Base-by-base conservation (phyloP, 176 grass and related monocot species). In the Chrysopogon serrulatus region DNA sequence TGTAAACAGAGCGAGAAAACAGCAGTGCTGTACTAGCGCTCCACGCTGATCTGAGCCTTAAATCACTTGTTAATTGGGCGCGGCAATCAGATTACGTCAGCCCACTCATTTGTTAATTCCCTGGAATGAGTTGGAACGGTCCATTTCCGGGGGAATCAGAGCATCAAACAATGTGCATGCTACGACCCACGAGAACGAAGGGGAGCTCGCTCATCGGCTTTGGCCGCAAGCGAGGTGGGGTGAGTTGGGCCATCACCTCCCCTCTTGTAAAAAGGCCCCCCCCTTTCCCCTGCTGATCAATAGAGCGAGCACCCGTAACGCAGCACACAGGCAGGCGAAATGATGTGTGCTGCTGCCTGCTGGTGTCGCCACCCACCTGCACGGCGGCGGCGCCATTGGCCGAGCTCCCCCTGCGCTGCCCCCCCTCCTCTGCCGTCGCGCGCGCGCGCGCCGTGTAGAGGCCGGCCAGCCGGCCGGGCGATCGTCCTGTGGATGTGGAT, bases 321-420 rank as follows among this genome's bases (percentile, higher is more conserved):
- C 24, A 61, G 2, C 51, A 13, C n/a, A n/a, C 71, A 19, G 70
- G 69, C 69, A 74, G 72, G 72, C 45, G 45, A 53, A 34, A 74
- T 53, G 72, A 53, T 31, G 72, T 81, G 68, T 13, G 84, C 26
- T n/a, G n/a, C n/a, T n/a, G n/a, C n/a, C n/a, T n/a, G n/a, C n/a
- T 80, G 68, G 69, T 51, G 82, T 68, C 37, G 82, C 82, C 54
- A 86, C 77, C 81, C 35, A 71, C 35, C 56, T 71, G 79, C 84
- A 83, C 84, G 88, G 84, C 67, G 44, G 28, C 67, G 84, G 45
- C 79, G 59, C 84, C 73, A 86, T 86, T 90, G 84, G 84, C 66
- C 62, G 45, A 51, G 6, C 65, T 34, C 28, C 72, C n/a, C 59
- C 39, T 67, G 82, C 34, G 33, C 21, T n/a, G n/a, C n/a, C n/a